Conservation (phyloP, 106 monocot genomes). For the Acorus gramineus region DNA sequence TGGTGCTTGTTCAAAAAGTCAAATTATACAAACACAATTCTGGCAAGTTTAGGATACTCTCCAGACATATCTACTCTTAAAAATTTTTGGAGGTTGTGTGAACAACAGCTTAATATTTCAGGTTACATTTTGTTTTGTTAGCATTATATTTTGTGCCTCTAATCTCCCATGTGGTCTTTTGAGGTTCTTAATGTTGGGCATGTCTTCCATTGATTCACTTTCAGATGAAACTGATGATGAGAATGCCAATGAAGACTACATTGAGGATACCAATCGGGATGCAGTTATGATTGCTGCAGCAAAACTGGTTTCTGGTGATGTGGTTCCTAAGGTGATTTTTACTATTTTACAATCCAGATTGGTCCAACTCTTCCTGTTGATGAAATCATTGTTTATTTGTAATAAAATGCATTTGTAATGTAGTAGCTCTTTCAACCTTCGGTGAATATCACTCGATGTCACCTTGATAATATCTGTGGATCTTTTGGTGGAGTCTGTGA, state of each 20-base stretch:
- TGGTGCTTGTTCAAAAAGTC: conserved; percentile 86
- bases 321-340: conserved; percentile 52
- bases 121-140: conserved; percentile 21
- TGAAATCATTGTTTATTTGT: too few species aligned
- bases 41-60: conserved; percentile 66
- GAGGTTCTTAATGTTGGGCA: too few species aligned
- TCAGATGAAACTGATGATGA: conserved; percentile 99
- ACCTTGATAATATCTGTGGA: too few species aligned
- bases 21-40: conserved; percentile 52
- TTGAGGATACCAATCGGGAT: conserved; percentile 81
- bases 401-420: too few species aligned
- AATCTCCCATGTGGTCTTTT: too few species aligned
- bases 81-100: conserved; percentile 86
- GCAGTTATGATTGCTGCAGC: conserved; percentile 76
- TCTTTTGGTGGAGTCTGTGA: too few species aligned
- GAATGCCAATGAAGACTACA: conserved; percentile 91
- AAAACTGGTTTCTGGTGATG: conserved; percentile 54
- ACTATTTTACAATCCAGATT: background rate
- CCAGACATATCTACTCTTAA: conserved; percentile 38
- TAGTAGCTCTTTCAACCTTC: too few species aligned
- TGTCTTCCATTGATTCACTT: background rate
- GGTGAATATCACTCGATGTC: too few species aligned
- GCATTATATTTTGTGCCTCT: too few species aligned
- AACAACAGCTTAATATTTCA: conserved; percentile 62
- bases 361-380: too few species aligned